Percentiles rank a stretch among this genome's conserved stretches.
Evolutionary conservation across 768 basidiomycete species (phyloP).

Genomic region (Botryobasidium botryosum): DNA sequence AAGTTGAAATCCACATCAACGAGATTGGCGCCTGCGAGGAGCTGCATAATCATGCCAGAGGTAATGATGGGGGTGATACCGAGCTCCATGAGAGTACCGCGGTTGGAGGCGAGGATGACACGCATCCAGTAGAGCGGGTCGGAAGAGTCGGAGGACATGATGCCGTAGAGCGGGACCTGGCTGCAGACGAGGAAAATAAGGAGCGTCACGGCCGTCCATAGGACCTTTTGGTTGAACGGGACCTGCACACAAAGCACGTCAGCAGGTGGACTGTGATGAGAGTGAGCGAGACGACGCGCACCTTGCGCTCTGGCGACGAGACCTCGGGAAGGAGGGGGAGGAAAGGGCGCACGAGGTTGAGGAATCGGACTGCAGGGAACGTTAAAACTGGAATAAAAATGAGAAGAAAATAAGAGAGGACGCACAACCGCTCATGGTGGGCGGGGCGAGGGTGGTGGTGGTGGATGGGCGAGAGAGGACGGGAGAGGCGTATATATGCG

Average conservation of each 20-base stretch:
- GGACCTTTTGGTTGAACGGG: slow-evolving; percentile 93
- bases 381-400: slow-evolving; percentile 3
- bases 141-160: slow-evolving; percentile 98
- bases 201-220: slow-evolving; percentile 98
- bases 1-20: slow-evolving; percentile 95
- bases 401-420: background rate
- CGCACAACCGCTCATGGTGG: slow-evolving; percentile 5
- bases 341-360: slow-evolving; percentile 96
- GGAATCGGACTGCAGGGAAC: slow-evolving; percentile 63
- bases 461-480: too few species aligned
- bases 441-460: background rate
- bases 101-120: slow-evolving; percentile 95
- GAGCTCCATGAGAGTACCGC: slow-evolving; percentile 98
- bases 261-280: background rate
- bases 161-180: slow-evolving; percentile 96
- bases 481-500: too few species aligned
- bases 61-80: slow-evolving; percentile 97
- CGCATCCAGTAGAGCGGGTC: slow-evolving; percentile 99
- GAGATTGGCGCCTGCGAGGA: slow-evolving; percentile 90
- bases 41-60: slow-evolving; percentile 99
- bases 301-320: slow-evolving; percentile 94
- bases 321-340: slow-evolving; percentile 94
- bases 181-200: slow-evolving; percentile 99
- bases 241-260: slow-evolving; percentile 35
- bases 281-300: slow-evolving; percentile 18